Base-by-base conservation (phyloP, 2,329 filamentous ascomycete genomes). In the Sarocladium strictum region DNA sequence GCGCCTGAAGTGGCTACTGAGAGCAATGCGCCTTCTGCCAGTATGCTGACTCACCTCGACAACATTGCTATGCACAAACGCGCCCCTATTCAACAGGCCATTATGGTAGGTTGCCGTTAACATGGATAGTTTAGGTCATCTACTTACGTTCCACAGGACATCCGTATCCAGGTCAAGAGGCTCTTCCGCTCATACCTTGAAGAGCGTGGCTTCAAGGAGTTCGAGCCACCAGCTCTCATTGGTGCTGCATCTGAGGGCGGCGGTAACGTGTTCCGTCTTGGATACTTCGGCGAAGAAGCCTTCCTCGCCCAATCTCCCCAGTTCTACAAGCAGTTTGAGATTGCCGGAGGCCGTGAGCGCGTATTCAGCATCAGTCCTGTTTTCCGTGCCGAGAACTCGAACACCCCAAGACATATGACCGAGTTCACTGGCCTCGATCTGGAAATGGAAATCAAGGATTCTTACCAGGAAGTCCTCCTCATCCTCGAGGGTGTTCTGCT, bases 41-140 rank as follows among this genome's bases (percentile, higher is more conserved):
- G 83, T 57, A 83, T 97, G 69, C 84, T 85, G 65, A 95, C 90
- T 1, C 85, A 93, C 62, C 81, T 97, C 52, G 88, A 96, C 77
- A 96, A 97, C 79, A 85, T 89, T 57, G 89, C 89, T 53, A 88
- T 99, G 75, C 92, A 97, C 74, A 88, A 97, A 67, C 86, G 94
- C 55, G 89, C 90, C 1, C 90, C 91, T 58, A 87, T 95, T 58
- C 95, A 94, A 73, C 90, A 95, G 69, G 90, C 92, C 56, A 93
- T 93, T 64, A 75, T 77, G 71, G 77, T 64, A 83, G 86, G 65
- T 85, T 77, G 77, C 21, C 51, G 43, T 1, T n/a, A 7, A 15
- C 12, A 26, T 51, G 1, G 3, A 14, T 41, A 12, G 17, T 3
- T 9, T 5, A n/a, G n/a, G n/a, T 23, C 4, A 3, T 4, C 26